A percentile compares a stretch with the other conserved stretches of the same genome.
These are phyloP conservation scores for Tetrahymena thermophila DNA, from an alignment of 73 alveolate genomes.

Conservation along the genomic window DNA sequence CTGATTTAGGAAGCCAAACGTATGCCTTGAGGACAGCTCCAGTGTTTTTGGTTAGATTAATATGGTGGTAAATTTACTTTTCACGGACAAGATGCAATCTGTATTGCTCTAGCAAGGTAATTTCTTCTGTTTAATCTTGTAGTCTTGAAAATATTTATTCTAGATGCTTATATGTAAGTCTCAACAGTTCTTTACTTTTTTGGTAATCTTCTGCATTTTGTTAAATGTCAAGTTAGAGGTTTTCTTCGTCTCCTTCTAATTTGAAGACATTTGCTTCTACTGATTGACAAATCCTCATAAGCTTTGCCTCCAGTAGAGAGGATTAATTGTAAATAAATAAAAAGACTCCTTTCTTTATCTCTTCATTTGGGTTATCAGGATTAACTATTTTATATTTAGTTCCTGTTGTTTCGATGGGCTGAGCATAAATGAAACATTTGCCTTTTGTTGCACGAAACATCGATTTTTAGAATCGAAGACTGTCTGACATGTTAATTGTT, in stretches of 20 bases:
- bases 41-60: conserved; percentile 68
- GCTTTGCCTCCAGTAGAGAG: background rate
- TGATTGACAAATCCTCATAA: background rate
- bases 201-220: conserved; percentile 1
- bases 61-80: conserved; percentile 53
- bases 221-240: background rate
- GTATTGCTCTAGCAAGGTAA: conserved; percentile 56
- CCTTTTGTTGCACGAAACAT: background rate
- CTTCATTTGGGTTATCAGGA: background rate
- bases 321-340: background rate
- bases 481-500: background rate
- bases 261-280: background rate
- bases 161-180: conserved; percentile 41
- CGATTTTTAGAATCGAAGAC: background rate
- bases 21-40: conserved; percentile 71
- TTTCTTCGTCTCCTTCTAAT: background rate
- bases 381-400: background rate
- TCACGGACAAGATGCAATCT: conserved; percentile 19
- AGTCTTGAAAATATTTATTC: conserved; percentile 80
- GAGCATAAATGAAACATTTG: background rate
- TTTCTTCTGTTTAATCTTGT: conserved; percentile 85
- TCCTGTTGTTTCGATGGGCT: background rate
- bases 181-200: background rate
- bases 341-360: background rate
- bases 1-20: conserved; percentile 42